phyloP scores from a whole-genome alignment of 495 filamentous ascomycete species.

The Penicillium waksmanii region DNA sequence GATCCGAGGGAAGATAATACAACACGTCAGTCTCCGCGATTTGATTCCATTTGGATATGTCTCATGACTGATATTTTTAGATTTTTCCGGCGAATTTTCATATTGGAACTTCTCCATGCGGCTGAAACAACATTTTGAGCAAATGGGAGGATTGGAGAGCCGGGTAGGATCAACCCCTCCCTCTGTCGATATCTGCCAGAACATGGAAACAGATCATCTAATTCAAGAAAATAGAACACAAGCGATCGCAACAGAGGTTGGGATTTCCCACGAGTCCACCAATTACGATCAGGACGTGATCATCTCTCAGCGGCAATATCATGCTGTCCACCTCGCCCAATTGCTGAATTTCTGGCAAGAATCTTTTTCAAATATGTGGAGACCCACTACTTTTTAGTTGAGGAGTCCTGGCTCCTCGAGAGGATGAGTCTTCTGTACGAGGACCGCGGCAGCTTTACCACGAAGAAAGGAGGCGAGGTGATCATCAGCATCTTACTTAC shows the following conservation, averaged over 20 bases:
- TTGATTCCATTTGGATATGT: neutral
- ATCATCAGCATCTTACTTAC: constrained; percentile 39
- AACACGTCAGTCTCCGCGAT: constrained; percentile 27
- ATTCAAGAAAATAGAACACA: neutral
- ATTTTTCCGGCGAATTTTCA: constrained; percentile 47
- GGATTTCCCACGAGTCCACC: constrained; percentile 34
- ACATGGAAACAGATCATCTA: neutral
- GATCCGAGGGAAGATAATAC: constrained; percentile 34
- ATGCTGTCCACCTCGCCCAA: constrained; percentile 40
- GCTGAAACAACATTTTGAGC: constrained; percentile 37
- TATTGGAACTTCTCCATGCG: constrained; percentile 48
- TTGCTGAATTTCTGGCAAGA: constrained; percentile 41
- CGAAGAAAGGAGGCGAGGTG: constrained; percentile 32
- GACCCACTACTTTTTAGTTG: constrained; percentile 42
- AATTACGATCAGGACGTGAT: constrained; percentile 30
- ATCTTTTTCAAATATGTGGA: constrained; percentile 45
- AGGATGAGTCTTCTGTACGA: constrained; percentile 34
- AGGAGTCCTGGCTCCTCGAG: constrained; percentile 34
- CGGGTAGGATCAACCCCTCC: constrained; percentile 20
- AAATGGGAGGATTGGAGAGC: constrained; percentile 20
- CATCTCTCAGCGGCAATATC: constrained; percentile 32
- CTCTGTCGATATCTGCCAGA: neutral
- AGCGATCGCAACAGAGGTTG: constrained; percentile 7
- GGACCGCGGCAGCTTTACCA: constrained; percentile 20
- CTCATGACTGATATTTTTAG: constrained; percentile 22